Evolutionary conservation across 768 basidiomycete species (phyloP).

Genomic region (Amanita molliuscula): DNA sequence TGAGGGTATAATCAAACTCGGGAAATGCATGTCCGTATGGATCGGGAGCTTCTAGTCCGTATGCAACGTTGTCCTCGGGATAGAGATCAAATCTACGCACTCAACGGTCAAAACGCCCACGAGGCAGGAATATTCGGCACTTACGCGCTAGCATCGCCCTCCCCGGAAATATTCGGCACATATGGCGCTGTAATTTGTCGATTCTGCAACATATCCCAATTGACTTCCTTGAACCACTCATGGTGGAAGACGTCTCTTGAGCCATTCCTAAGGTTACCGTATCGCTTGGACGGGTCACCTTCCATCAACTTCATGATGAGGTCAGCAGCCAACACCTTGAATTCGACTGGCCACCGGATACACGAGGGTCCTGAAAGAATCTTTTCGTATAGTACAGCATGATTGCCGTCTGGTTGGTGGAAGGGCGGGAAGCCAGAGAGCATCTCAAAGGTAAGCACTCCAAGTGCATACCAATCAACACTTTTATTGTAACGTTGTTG

Average conservation of each 20-base stretch:
- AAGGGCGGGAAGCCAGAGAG: conserved; percentile 92
- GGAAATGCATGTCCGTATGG: conserved; percentile 62
- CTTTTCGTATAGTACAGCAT: conserved; percentile 84
- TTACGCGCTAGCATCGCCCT: conserved; percentile 93
- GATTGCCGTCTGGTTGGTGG: conserved; percentile 80
- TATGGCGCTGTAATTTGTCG: conserved; percentile 94
- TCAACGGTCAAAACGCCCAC: conserved; percentile 6
- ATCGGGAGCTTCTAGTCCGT: conserved; percentile 50
- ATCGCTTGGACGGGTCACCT: conserved; percentile 75
- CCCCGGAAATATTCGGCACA: conserved; percentile 81
- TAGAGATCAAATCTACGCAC: conserved; percentile 60
- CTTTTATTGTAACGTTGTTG: conserved; percentile 89
- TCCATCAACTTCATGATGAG: conserved; percentile 89
- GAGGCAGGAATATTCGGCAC: conserved; percentile 18
- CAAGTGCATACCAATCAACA: conserved; percentile 98
- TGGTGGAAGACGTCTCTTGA: conserved; percentile 89
- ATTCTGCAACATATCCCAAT: conserved; percentile 72
- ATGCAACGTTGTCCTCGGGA: conserved; percentile 65
- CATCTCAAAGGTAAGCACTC: conserved; percentile 97
- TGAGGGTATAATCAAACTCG: conserved; percentile 61
- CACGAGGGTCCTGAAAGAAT: conserved; percentile 67
- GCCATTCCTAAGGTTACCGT: conserved; percentile 84
- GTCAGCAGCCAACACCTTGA: conserved; percentile 71
- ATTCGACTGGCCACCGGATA: conserved; percentile 71
- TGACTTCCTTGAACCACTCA: conserved; percentile 90